phyloP scores from a whole-genome alignment of 2,329 filamentous ascomycete species.

The Phyllosticta ampelicida region DNA sequence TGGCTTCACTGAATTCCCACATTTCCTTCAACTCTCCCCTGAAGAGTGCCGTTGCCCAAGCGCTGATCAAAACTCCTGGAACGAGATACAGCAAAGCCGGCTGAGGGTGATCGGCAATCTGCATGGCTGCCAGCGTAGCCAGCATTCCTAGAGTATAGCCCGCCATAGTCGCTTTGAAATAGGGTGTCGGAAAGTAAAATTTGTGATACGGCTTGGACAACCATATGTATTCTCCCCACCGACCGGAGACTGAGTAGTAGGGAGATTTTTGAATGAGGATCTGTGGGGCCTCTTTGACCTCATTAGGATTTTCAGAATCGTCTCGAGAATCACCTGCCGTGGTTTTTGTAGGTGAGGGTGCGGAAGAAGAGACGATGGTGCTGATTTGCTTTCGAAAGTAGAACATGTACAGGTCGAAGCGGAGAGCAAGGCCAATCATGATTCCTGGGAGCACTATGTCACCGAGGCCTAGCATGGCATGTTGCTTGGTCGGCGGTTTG shows the following conservation, averaged over 20 bases:
- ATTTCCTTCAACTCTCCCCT: conserved; percentile 64
- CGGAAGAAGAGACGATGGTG: conserved; percentile 17
- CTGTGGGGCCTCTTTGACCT: conserved; percentile 4
- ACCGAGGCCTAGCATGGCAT: conserved; percentile 81
- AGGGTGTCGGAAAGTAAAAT: conserved; percentile 62
- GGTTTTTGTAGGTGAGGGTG: not conserved
- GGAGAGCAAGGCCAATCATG: conserved; percentile 73
- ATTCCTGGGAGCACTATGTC: conserved; percentile 90
- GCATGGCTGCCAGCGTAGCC: conserved; percentile 63
- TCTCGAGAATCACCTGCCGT: conserved; percentile 2
- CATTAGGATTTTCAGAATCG: not conserved
- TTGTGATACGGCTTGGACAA: conserved; percentile 22
- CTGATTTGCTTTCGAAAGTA: conserved; percentile 57
- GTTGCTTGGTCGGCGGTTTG: conserved; percentile 20
- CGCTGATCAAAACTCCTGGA: conserved; percentile 62
- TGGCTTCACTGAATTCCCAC: conserved; percentile 69
- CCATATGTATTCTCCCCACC: conserved; percentile 83
- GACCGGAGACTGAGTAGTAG: conserved; percentile 46
- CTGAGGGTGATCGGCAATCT: conserved; percentile 70
- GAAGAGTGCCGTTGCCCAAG: conserved; percentile 63
- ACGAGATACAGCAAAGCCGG: conserved; percentile 89
- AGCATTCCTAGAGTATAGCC: conserved; percentile 75
- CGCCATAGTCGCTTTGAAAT: conserved; percentile 66
- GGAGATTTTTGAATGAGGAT: conserved; percentile 24
- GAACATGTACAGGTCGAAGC: conserved; percentile 82